phyloP scores from a whole-genome alignment of 2,329 filamentous ascomycete species.

The Aurifilum marmelostoma region DNA sequence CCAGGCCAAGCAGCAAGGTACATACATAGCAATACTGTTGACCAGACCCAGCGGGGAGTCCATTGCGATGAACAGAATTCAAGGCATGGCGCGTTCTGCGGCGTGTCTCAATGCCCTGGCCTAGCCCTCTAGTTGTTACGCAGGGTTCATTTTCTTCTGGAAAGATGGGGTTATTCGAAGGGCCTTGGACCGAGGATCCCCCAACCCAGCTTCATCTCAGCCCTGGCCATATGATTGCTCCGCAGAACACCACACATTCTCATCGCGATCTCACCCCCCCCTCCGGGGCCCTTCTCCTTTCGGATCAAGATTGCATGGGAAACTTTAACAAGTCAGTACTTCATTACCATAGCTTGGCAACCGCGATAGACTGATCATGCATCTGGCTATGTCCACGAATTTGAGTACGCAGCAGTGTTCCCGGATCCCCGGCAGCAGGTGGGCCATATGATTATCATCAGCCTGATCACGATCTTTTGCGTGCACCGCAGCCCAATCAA shows the following conservation, averaged over 20 bases:
- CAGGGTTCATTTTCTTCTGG: not conserved
- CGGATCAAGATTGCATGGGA: not conserved
- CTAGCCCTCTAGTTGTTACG: not conserved
- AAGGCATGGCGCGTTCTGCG: not conserved
- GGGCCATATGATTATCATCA: not conserved
- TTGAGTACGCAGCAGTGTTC: not conserved
- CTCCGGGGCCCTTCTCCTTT: not conserved
- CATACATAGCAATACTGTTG: no score
- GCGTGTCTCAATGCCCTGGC: not conserved
- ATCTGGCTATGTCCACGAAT: not conserved
- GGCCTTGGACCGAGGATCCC: not conserved
- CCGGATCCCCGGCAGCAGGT: not conserved
- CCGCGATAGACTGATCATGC: not conserved
- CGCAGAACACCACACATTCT: not conserved
- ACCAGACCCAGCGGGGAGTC: no score
- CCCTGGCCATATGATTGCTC: not conserved
- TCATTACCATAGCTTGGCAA: not conserved
- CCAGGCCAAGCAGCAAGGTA: not conserved
- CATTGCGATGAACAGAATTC: not conserved
- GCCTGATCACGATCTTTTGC: conserved; percentile 2
- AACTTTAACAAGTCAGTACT: conserved; percentile 1
- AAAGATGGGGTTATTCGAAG: not conserved
- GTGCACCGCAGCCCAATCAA: not conserved
- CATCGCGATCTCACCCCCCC: not conserved
- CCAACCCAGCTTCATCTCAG: not conserved